Percentiles rank a stretch among this genome's conserved stretches.
Evolutionary conservation across 345 rosid genomes (phyloP).

Genomic region (Sonneratia alba): DNA sequence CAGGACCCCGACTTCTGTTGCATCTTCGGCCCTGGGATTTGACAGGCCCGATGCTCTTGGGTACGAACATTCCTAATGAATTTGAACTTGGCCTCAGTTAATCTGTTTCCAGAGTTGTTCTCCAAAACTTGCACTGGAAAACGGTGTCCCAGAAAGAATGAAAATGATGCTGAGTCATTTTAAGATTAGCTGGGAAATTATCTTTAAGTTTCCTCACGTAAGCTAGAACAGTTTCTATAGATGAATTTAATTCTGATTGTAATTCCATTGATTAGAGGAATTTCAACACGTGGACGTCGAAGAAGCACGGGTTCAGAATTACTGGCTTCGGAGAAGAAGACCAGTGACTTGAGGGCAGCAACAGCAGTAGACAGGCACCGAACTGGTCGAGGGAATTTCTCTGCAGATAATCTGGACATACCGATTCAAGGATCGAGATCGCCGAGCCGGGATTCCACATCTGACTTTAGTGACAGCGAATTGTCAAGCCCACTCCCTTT

Average conservation of each 20-base stretch:
- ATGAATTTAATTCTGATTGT: background rate
- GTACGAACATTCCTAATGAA: background rate
- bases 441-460: background rate
- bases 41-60: background rate
- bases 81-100: too few relatives aligned
- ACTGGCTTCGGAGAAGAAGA: background rate
- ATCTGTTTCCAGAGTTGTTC: background rate
- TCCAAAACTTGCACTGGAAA: background rate
- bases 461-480: background rate
- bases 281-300: background rate
- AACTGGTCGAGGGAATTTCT: background rate
- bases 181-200: too few relatives aligned
- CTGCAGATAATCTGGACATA: background rate
- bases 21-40: background rate
- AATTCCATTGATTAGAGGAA: background rate
- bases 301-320: slow-evolving; percentile 2
- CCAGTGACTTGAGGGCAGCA: background rate
- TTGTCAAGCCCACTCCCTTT: background rate
- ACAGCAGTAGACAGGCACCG: background rate
- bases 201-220: background rate
- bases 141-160: too few relatives aligned
- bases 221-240: background rate
- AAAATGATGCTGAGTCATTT: too few relatives aligned
- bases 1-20: slow-evolving; percentile 27
- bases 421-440: background rate